phyloP scores from a whole-genome alignment of 495 filamentous ascomycete genomes.

The Annulohypoxylon nitens region DNA sequence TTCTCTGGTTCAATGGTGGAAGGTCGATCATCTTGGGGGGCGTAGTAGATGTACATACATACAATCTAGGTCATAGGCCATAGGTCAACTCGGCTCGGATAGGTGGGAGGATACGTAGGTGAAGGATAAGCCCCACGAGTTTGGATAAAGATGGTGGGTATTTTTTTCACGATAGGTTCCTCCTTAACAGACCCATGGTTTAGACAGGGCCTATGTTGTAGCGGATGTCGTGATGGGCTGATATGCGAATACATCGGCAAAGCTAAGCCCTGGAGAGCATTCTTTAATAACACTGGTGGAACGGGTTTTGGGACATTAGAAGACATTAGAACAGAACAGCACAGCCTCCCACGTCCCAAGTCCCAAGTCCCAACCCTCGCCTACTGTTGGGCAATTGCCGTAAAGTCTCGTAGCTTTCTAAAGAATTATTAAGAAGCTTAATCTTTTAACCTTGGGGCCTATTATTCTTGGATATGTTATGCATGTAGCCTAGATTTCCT shows the following conservation, averaged over 20 bases:
- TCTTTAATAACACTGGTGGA: not conserved
- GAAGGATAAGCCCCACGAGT: constrained; percentile 40
- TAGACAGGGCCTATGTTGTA: constrained; percentile 3
- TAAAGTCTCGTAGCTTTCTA: constrained; percentile 40
- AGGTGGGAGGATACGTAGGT: not conserved
- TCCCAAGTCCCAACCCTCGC: not conserved
- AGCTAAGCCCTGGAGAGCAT: not conserved
- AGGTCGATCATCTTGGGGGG: constrained; percentile 28
- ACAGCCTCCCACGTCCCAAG: constrained; percentile 30
- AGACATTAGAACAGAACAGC: constrained; percentile 7
- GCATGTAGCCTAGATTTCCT: constrained; percentile 36
- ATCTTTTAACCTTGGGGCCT: constrained; percentile 44
- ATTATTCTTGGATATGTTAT: constrained; percentile 41
- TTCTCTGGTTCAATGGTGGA: constrained; percentile 14
- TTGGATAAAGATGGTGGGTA: constrained; percentile 25
- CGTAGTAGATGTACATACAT: not conserved
- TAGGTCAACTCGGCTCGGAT: not conserved
- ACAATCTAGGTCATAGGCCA: too few relatives aligned
- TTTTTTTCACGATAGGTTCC: constrained; percentile 19
- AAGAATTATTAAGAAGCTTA: constrained; percentile 45
- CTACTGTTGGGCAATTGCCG: constrained; percentile 39
- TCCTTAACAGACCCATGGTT: constrained; percentile 31
- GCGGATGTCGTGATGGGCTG: constrained; percentile 9
- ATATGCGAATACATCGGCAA: constrained; percentile 31
- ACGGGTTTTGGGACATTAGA: too few relatives aligned